Evolutionary conservation across 2,329 filamentous ascomycete genomes (phyloP).

Genomic region (Piedraia hortae): DNA sequence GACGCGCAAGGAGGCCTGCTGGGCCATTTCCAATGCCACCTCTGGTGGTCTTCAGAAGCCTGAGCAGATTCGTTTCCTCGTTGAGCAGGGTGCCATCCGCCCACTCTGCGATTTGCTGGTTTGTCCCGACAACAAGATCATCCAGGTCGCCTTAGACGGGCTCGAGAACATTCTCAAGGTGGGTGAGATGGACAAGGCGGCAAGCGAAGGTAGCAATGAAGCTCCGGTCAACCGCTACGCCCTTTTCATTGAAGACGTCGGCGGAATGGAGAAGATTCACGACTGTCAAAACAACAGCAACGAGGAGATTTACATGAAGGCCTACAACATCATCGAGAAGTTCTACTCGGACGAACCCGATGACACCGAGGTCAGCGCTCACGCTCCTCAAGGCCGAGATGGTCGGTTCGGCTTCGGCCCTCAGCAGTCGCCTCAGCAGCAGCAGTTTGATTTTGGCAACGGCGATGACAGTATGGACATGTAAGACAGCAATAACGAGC

Average conservation of each 20-base stretch:
- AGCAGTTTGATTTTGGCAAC: constrained; percentile 84
- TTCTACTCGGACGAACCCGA: constrained; percentile 99
- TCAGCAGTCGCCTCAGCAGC: constrained; percentile 39
- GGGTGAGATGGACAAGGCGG: constrained; percentile 91
- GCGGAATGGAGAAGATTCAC: constrained; percentile 99
- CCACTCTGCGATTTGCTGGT: constrained; percentile 81
- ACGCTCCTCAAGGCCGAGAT: constrained; percentile 43
- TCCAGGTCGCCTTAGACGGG: constrained; percentile 90
- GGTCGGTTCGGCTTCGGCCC: constrained; percentile 58
- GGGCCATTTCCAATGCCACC: constrained; percentile 97
- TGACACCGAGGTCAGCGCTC: constrained; percentile 52
- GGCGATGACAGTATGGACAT: constrained; percentile 46
- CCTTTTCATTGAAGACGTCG: constrained; percentile 93
- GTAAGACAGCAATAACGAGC: constrained; percentile 6
- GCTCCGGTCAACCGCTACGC: constrained; percentile 79
- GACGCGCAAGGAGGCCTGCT: constrained; percentile 97
- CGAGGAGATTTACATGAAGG: constrained; percentile 99
- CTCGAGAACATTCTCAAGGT: constrained; percentile 99
- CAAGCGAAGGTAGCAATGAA: constrained; percentile 43
- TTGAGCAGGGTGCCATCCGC: constrained; percentile 84
- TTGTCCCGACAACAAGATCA: constrained; percentile 99
- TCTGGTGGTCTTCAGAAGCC: constrained; percentile 95
- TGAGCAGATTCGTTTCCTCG: constrained; percentile 89
- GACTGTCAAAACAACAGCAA: constrained; percentile 99
- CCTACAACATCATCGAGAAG: constrained; percentile 99